These are phyloP conservation scores for Globisporangium parvum DNA, from an alignment of 352 stramenopile genomes.

Conservation along the genomic window DNA sequence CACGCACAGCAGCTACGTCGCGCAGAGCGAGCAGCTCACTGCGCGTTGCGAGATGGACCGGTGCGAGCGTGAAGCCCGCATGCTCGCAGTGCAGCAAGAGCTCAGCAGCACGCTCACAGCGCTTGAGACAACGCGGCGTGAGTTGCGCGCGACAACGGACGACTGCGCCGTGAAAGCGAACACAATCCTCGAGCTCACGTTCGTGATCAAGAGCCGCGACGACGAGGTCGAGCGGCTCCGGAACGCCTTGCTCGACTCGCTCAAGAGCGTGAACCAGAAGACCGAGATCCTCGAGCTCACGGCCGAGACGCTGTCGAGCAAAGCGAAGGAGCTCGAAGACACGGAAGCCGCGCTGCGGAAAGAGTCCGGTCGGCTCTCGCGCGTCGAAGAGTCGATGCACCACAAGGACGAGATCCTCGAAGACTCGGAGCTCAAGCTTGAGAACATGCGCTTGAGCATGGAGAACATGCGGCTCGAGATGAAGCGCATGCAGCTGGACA, in stretches of 20 bases:
- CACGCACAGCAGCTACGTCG: conserved; percentile 13
- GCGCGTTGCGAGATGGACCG: conserved; percentile 38
- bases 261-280: conserved; percentile 50
- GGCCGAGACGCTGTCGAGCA: conserved; percentile 46
- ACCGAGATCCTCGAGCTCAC: conserved; percentile 66
- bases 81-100: conserved; percentile 22
- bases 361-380: conserved; percentile 44
- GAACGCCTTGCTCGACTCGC: conserved; percentile 39
- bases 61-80: conserved; percentile 23
- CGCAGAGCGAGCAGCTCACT: conserved; percentile 17
- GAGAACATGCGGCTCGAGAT: conserved; percentile 57
- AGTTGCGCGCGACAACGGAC: conserved; percentile 28
- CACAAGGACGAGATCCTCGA: conserved; percentile 57
- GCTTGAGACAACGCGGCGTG: conserved; percentile 23
- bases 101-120: conserved; percentile 10
- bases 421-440: conserved; percentile 56
- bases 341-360: conserved; percentile 42
- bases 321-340: conserved; percentile 57
- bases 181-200: conserved; percentile 68
- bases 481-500: conserved; percentile 70
- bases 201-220: conserved; percentile 67
- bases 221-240: conserved; percentile 60
- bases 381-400: conserved; percentile 57
- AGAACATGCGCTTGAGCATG: conserved; percentile 49
- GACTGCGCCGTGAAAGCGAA: conserved; percentile 45